These are phyloP conservation scores for Penicillium sp. DNA, from an alignment of 2,329 filamentous ascomycete genomes.

Conservation along the genomic window DNA sequence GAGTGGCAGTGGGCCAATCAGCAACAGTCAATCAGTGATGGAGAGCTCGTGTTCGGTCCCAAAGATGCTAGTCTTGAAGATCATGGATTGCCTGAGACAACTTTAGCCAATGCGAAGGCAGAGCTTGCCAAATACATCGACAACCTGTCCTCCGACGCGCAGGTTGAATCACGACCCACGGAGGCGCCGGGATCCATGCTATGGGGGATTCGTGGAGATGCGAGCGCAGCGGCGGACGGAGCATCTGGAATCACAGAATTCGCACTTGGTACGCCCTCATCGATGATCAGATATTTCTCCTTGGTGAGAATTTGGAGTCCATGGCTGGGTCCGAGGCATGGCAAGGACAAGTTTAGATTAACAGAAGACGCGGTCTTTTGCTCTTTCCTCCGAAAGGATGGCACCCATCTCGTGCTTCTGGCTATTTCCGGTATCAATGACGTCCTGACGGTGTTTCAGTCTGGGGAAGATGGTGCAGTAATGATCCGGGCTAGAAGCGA, in stretches of 20 bases:
- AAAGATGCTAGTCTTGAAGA: slow-evolving; percentile 16
- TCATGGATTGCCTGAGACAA: slow-evolving; percentile 2
- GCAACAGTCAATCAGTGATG: slow-evolving; percentile 40
- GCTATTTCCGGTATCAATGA: slow-evolving; percentile 74
- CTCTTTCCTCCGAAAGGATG: slow-evolving; percentile 72
- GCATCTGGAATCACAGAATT: slow-evolving; percentile 60
- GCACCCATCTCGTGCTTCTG: slow-evolving; percentile 74
- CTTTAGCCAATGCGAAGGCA: slow-evolving; percentile 13
- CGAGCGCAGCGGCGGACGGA: slow-evolving; percentile 56
- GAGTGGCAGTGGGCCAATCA: slow-evolving; percentile 51
- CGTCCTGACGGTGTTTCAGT: slow-evolving; percentile 68
- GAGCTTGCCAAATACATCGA: slow-evolving; percentile 38
- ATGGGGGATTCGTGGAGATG: slow-evolving; percentile 57
- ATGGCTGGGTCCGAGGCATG: slow-evolving; percentile 89
- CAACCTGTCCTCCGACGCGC: slow-evolving; percentile 35
- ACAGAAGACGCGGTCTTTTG: slow-evolving; percentile 78
- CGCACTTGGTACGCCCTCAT: slow-evolving; percentile 65
- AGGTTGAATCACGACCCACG: slow-evolving; percentile 38
- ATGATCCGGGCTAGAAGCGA: slow-evolving; percentile 74
- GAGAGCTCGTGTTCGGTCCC: slow-evolving; percentile 44
- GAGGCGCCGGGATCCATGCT: slow-evolving; percentile 45
- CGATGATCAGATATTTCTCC: slow-evolving; percentile 74
- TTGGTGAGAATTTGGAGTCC: slow-evolving; percentile 76
- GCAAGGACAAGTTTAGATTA: slow-evolving; percentile 64
- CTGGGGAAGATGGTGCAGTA: slow-evolving; percentile 65